Base-by-base conservation (phyloP, 2,329 filamentous ascomycete species). In the Epichloe sibirici region DNA sequence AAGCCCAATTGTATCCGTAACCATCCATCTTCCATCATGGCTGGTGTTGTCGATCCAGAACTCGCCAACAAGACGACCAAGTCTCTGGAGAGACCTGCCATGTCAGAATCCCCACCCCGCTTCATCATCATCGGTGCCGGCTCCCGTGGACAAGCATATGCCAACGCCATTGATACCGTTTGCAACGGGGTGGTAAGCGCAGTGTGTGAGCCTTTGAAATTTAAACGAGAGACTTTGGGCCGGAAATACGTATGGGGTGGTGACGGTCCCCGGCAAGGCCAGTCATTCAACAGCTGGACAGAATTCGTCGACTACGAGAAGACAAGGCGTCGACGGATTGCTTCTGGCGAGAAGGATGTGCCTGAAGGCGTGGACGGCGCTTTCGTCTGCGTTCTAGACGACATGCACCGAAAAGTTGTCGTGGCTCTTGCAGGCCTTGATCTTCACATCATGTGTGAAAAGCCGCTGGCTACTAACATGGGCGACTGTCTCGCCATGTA, bases 401-500 rank as follows among this genome's bases (percentile, higher is more conserved):
- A 95, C 68, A 84, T 88, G 71, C 93, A 98, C 67, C 82, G 82
- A 48, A 84, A 90, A 52, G 88, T 91, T 47, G 78, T 95, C 23
- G 76, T 84, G 44, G 86, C 81, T 1, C 75, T 95, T 50, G 84
- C 86, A 1, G 79, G 79, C 12, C 70, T 83, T 73, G 64, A 78
- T 2, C 71, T 96, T 47, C 90, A 96, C 66, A 82, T 97, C 57
- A 87, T 96, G 75, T 94, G 90, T 66, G 93, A 98, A 74, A 98
- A 98, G 70, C 93, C 93, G 2, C 71, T 98, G 51, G 88, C 90
- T 0, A 89, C 88, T 23, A 85, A 80, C 0, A 71, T 97, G 31
- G 67, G 76, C 17, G 89, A 93, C 61, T 96, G 90, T 63, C 71
- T 95, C 38, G 74, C 74, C 44, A 91, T 95, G 61, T 88, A 82